Evolutionary conservation across 306 rosid genomes (phyloP), one percentile per base, ranked within the genome.

Genomic region (Pachyrhizus erosus): DNA sequence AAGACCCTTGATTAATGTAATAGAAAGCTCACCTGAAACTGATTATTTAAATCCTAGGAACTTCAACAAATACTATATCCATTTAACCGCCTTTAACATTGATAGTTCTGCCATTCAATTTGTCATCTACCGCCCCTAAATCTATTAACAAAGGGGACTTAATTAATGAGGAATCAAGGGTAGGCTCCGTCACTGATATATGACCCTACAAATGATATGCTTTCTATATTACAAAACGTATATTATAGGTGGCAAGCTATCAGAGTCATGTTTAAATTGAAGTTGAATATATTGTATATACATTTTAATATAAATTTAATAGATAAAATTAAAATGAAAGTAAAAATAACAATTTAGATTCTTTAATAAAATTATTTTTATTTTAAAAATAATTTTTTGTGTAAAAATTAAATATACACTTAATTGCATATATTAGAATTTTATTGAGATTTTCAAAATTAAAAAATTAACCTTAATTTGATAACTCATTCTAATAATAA

Each of bases 21-120:
- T 84, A 21, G 87, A 80, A 81, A 80, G 87, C 86, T 84, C 76
- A 80, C 83, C 89, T 39, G 34, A 80, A 84, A 48, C 68, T 79
- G 18, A 67, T 52, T 66, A 33, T 39, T 84, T 34, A 12, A 45
- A 51, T 83, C 61, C 42, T 1, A 43, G 15, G 23, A 77, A 71
- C 79, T 70, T 83, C 74, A 54, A 46, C 78, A 83, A 71, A 40
- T 34, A 33, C 3, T 34, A 23, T 9, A 58, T 80, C 75, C 43
- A 51, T 73, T 76, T 61, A 84, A 84, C 77, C 54, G 51, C 5
- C 78, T 40, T 62, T 65, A 40, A 81, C 20, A 33, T 9, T 54
- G 77, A 72, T 72, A 29, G 26, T 78, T 78, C 80, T 49, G 49
- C 86, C 27, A 2, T 46, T 64, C 39, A 7, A 7, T 65, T 45